Percentiles rank a stretch among this genome's conserved stretches.
Evolutionary conservation across 345 rosid species (phyloP).

Genomic region (Syzygium aromaticum): DNA sequence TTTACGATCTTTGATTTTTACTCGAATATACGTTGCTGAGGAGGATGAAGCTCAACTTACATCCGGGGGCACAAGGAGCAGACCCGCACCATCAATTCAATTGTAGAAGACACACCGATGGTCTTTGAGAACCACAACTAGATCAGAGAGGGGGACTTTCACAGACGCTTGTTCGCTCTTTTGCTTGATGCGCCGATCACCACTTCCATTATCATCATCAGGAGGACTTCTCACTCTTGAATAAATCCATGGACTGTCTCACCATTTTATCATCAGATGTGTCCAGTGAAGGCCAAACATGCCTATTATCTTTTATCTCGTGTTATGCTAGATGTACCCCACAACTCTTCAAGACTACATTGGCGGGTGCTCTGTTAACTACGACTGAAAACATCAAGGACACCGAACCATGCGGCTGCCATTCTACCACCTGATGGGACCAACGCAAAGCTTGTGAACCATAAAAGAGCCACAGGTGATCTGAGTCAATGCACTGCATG

Average conservation of each 20-base stretch:
- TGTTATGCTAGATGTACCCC: neutral
- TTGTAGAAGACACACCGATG: neutral
- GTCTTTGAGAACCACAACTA: neutral
- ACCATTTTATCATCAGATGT: neutral
- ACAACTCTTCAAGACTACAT: neutral
- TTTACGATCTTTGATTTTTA: neutral
- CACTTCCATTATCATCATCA: neutral
- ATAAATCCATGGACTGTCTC: neutral
- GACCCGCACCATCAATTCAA: neutral
- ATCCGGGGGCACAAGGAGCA: neutral
- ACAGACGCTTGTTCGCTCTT: neutral
- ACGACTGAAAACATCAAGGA: rapidly evolving
- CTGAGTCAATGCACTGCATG: neutral
- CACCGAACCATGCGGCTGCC: rapidly evolving
- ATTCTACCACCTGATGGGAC: rapidly evolving
- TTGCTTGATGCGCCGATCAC: rapidly evolving
- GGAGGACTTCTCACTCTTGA: neutral
- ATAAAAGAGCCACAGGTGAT: neutral
- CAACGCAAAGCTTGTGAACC: rapidly evolving
- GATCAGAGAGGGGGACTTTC: neutral
- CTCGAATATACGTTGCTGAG: neutral
- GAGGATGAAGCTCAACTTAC: neutral
- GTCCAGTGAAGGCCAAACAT: neutral
- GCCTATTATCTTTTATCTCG: rapidly evolving
- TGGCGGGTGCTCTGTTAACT: neutral